Evolutionary conservation across 2,329 filamentous ascomycete species (phyloP), one percentile per base, ranked within the genome.

Genomic region (Raffaelea albimanens): DNA sequence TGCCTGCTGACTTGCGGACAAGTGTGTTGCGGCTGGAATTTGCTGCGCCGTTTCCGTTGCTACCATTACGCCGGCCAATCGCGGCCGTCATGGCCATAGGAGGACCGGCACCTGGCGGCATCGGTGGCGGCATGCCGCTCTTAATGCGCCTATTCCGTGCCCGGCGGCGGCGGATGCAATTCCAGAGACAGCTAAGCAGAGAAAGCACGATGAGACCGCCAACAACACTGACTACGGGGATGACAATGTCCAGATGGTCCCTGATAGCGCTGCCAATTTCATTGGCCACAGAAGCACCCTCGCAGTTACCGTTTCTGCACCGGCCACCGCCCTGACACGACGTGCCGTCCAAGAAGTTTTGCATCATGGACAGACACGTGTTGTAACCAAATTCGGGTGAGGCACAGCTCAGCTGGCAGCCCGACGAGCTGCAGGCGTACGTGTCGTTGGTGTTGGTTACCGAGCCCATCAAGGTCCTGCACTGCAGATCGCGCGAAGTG

Each of bases 271-370:
- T 75, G 46, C 69, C 71, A 53, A 94, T 82, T 65, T 89, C 82
- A 52, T 81, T 82, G 56, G 73, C 73, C 2, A 86, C 75, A 23
- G 78, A 82, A 33, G 79, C 71, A 52, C 87, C 90, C 57, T 75
- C 65, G 66, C 93, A 98, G 56, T 73, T 68, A 40, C 93, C 93
- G 57, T 90, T 91, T 45, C 64, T 61, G 64, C 93, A 98, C 48
- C 70, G 73, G 7, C 93, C 93, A 47, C 87, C 87, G 18, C 84
- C 85, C 45, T 80, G 75, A 61, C 93, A 98, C 2, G 77, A 69
- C 1, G 93, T 97, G 18, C 93, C 93, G 61, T 98, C 93, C 25
- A 97, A 71, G 67, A 95, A 97, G 66, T 94, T 93, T 62, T 96
- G 89, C 61, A 87, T 83, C 67, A 94, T 78, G 20, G 76, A 76